A percentile compares a stretch with the other conserved stretches of the same genome.
Conservation (phyloP, 2,329 filamentous ascomycete species). For the Pseudocercospora crystallina region DNA sequence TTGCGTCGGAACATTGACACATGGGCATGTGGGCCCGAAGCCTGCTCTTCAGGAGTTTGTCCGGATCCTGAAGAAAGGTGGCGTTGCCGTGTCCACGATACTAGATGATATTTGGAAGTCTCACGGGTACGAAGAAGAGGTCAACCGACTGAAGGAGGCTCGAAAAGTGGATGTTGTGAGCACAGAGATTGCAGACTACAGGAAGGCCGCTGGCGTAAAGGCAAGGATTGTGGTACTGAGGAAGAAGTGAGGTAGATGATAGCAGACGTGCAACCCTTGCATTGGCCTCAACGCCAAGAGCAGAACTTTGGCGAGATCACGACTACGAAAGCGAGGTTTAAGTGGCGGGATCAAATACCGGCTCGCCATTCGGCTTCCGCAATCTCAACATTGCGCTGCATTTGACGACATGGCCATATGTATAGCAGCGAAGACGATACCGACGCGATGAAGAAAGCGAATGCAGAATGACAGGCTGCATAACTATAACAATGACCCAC, state of each 20-base stretch:
- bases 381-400: no score
- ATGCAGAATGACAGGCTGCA: no score
- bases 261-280: no score
- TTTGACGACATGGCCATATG: no score
- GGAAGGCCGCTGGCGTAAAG: slow-evolving; percentile 27
- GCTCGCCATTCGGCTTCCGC: no score
- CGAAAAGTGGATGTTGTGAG: slow-evolving; percentile 39
- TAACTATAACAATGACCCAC: no score
- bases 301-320: no score
- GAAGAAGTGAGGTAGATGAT: slow-evolving; percentile 18
- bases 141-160: slow-evolving; percentile 39
- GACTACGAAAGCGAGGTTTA: no score
- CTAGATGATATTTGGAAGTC: slow-evolving; percentile 52
- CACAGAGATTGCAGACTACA: slow-evolving; percentile 33
- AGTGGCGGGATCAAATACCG: no score
- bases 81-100: slow-evolving; percentile 54
- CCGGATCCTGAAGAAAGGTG: slow-evolving; percentile 48
- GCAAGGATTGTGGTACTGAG: slow-evolving; percentile 28
- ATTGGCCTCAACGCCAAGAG: no score
- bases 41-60: slow-evolving; percentile 52
- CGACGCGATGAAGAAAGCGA: no score
- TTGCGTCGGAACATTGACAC: slow-evolving; percentile 57
- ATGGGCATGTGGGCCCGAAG: slow-evolving; percentile 54
- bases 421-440: no score
- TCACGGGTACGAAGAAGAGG: slow-evolving; percentile 49